Base-by-base conservation (phyloP, 768 basidiomycete species). In the Glaciozyma martinii region DNA sequence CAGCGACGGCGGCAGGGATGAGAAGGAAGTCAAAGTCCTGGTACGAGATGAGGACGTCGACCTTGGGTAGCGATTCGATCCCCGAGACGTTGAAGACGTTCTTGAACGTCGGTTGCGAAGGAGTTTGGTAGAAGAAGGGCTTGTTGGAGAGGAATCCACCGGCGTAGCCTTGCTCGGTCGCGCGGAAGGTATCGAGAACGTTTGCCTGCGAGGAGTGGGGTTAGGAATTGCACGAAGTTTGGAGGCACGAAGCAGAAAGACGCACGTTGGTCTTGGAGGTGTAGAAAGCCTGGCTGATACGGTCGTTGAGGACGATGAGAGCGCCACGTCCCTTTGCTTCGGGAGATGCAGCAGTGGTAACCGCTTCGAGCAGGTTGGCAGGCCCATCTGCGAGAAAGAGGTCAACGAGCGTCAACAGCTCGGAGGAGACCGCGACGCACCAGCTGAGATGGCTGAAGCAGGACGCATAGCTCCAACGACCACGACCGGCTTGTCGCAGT, bases 401-500 rank as follows among this genome's bases (percentile, higher is more conserved):
- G 47, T 25, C 3, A 40, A 13, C 5, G 12, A 40, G 23, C 25
- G 40, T 46, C 37, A 23, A 27, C 33, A 46, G 43, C n/a, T 1
- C 33, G 42, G 16, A 9, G 15, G 13, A 8, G 19, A 12, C 12
- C n/a, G 5, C 4, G 2, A 46, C 62, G 44, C 53, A 63, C 61
- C 71, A 16, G 74, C 72, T 4, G 71, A 74, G 59, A 76, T 72
- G 32, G 74, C 75, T 0, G 74, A 72, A 2, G 71, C 61, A 1
- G 77, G 77, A 9, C 77, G 66, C 77, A 77, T 77, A 1, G 75
- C 68, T 4, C 76, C 76, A 27, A 75, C 74, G 13, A 75, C 56
- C 15, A 76, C 74, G 56, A 76, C 72, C 0, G 77, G 74, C 58
- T 74, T 72, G 32, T 60, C 52, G 63, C 75, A 75, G 54, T 71